Evolutionary conservation across 257 asterid species (phyloP).

Genomic region (Ligustrum vulgare): DNA sequence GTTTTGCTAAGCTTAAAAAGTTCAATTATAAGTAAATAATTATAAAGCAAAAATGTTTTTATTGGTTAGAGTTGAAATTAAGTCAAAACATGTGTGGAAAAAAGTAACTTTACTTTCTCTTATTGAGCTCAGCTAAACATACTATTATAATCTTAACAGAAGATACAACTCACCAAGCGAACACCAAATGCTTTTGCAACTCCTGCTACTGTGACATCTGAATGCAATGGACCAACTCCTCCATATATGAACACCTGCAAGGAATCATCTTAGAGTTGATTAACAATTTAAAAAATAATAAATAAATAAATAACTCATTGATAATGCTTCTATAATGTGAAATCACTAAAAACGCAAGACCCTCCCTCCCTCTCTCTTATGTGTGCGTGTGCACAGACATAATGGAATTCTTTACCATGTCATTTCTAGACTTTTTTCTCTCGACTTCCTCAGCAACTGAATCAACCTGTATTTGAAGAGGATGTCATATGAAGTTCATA

Average conservation of each 20-base stretch:
- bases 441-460: slow-evolving; percentile 92
- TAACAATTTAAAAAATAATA: background rate
- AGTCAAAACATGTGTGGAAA: background rate
- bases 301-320: background rate
- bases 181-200: slow-evolving; percentile 98
- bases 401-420: slow-evolving; percentile 56
- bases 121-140: background rate
- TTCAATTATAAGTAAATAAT: background rate
- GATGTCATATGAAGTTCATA: slow-evolving; percentile 1
- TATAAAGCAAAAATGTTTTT: background rate
- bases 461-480: slow-evolving; percentile 61
- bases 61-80: background rate
- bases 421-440: slow-evolving; percentile 62
- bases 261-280: background rate
- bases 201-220: slow-evolving; percentile 90
- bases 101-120: background rate
- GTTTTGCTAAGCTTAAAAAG: background rate
- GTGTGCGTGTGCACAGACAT: background rate
- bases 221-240: slow-evolving; percentile 86
- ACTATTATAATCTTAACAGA: background rate
- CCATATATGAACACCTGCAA: slow-evolving; percentile 81
- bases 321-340: background rate
- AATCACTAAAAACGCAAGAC: background rate
- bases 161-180: slow-evolving; percentile 53
- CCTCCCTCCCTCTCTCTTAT: background rate